Conservation (phyloP, 371 early-diverging fungal genomes). For the Mucor indicus region DNA sequence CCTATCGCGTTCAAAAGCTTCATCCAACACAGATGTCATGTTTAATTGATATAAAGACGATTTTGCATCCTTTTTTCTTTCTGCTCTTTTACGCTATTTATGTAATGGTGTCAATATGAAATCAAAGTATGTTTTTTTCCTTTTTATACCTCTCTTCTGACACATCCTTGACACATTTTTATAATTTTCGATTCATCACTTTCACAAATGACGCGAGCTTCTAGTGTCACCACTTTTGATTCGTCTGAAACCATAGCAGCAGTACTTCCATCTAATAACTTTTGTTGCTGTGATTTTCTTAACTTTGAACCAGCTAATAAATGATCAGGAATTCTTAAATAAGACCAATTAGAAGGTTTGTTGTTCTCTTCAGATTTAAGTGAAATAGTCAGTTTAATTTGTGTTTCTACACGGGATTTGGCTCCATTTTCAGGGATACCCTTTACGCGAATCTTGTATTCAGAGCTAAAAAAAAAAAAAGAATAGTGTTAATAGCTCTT, state of each 20-base stretch:
- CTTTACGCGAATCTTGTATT: constrained; percentile 33
- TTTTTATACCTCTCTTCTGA: constrained; percentile 68
- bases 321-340: constrained; percentile 57
- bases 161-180: constrained; percentile 78
- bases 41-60: background rate
- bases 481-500: background rate
- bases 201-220: constrained; percentile 81
- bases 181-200: constrained; percentile 73
- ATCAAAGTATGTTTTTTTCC: no score
- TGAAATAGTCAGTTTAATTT: constrained; percentile 66
- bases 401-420: constrained; percentile 74
- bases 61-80: constrained; percentile 30
- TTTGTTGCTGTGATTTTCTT: constrained; percentile 12
- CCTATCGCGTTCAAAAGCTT: constrained; percentile 27
- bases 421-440: constrained; percentile 63
- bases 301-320: constrained; percentile 52
- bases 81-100: constrained; percentile 44
- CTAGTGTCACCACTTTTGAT: constrained; percentile 54
- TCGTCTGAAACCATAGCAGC: constrained; percentile 20
- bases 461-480: background rate
- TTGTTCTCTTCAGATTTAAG: constrained; percentile 47
- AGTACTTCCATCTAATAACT: constrained; percentile 10
- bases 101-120: no score
- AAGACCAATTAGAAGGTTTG: constrained; percentile 55
- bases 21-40: constrained; percentile 18